Evolutionary conservation across 1,284 basidiomycete species (phyloP), one percentile per base, ranked within the genome.

Genomic region (Pseudozyma tsukubaensis): DNA sequence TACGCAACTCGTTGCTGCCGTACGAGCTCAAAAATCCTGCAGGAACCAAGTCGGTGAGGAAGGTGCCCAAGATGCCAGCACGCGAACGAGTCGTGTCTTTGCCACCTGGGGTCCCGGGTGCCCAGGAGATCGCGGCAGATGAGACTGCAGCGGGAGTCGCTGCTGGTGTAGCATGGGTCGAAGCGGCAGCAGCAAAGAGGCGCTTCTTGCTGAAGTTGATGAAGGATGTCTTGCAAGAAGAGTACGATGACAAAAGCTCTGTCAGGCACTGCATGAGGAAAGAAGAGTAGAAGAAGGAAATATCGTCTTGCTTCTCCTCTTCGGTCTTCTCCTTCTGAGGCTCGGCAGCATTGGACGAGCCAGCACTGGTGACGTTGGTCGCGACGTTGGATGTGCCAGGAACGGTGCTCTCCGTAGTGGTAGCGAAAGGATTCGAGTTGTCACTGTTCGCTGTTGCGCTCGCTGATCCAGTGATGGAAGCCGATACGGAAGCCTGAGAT

Each of bases 201-300:
- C 71, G 62, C 50, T 72, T 70, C 78, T 90, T 92, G 12, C 89
- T 90, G 80, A 90, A 93, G 0, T 92, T 91, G 66, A 96, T 85
- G 86, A 98, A 94, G 4, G 92, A 90, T 24, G 90, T 85, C 86
- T 98, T 99, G 89, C 94, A 96, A 1, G 90, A 86, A 74, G 93
- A 91, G 84, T 99, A 99, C 16, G 94, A 97, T 63, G 96, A 94
- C 1, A 97, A 86, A 2, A 98, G 87, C 86, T 99, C 96, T 1
- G 94, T 93, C 50, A 98, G 87, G 72, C 91, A 91, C 81, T 96
- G 93, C 90, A 98, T 92, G 66, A 97, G 86, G 87, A 97, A 94
- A 78, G 91, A 92, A 13, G 89, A 87, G 82, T 95, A 96, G 67
- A 91, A 86, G 78, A 87, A 88, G n/a, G 59, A 19, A 12, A 61